These are phyloP conservation scores for Rhodamnia argentea DNA, from an alignment of 345 rosid species.

Conservation along the genomic window DNA sequence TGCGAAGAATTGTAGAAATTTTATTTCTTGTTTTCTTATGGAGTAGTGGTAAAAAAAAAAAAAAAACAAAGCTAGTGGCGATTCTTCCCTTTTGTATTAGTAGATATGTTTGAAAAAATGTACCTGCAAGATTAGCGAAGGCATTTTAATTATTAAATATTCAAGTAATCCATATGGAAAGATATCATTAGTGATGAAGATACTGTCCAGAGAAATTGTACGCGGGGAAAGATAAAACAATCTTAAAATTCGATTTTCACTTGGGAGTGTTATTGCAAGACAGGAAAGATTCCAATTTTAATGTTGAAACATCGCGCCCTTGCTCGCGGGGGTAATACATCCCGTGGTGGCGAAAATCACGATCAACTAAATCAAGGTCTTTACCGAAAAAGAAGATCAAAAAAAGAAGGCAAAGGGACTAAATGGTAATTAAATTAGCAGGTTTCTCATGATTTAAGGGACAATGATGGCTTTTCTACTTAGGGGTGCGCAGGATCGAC, in stretches of 20 bases:
- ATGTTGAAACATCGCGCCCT: not conserved
- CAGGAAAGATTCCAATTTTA: not conserved
- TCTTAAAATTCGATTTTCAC: not conserved
- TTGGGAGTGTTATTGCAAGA: fast-evolving
- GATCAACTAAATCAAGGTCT: not conserved
- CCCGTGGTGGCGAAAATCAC: not conserved
- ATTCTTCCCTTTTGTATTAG: too few relatives aligned
- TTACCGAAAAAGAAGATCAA: too few relatives aligned
- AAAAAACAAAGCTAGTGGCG: too few relatives aligned
- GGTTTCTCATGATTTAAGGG: not conserved
- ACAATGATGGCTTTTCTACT: not conserved
- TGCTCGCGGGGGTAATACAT: not conserved
- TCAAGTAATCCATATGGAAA: not conserved
- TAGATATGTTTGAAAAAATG: not conserved
- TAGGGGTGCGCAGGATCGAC: too few relatives aligned
- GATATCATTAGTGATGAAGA: not conserved
- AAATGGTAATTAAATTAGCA: not conserved
- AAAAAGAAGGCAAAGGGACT: not conserved
- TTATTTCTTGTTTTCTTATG: not conserved
- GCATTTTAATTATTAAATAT: not conserved
- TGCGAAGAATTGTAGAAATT: not conserved
- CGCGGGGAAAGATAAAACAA: not conserved
- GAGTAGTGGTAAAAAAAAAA: not conserved
- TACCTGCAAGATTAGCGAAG: not conserved
- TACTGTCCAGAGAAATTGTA: not conserved